phyloP scores from a whole-genome alignment of 1,284 basidiomycete genomes.

The Megacollybia platyphylla region DNA sequence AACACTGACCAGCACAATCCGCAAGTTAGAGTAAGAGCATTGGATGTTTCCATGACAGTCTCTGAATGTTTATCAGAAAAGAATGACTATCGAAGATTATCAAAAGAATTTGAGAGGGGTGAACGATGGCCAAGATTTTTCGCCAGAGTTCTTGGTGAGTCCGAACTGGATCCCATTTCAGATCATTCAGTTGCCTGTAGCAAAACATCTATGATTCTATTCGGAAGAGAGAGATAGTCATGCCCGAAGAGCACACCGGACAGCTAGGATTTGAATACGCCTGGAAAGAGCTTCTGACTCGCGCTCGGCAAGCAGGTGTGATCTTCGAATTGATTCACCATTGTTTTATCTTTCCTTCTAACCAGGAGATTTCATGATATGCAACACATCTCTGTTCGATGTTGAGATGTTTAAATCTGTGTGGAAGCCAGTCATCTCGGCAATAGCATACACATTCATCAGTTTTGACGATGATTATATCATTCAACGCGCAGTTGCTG shows the following conservation, averaged over 20 bases:
- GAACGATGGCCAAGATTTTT: conserved; percentile 80
- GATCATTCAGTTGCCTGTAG: conserved; percentile 54
- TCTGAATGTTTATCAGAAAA: conserved; percentile 29
- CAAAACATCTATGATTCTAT: conserved; percentile 83
- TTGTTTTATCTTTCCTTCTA: conserved; percentile 4
- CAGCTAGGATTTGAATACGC: conserved; percentile 98
- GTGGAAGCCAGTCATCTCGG: conserved; percentile 88
- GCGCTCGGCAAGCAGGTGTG: conserved; percentile 71
- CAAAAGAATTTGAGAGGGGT: conserved; percentile 90
- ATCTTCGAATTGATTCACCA: conserved; percentile 5
- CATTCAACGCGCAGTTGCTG: conserved; percentile 88
- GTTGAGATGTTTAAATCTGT: conserved; percentile 84
- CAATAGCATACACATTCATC: conserved; percentile 89
- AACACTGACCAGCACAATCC: conserved; percentile 96
- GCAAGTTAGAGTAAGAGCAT: conserved; percentile 42
- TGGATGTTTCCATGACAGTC: not conserved
- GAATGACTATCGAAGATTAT: conserved; percentile 88
- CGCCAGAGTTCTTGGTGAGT: conserved; percentile 62
- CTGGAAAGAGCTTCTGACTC: conserved; percentile 89
- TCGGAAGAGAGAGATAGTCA: conserved; percentile 81
- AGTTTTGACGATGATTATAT: conserved; percentile 95
- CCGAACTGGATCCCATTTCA: not conserved
- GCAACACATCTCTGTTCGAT: conserved; percentile 77
- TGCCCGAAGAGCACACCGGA: conserved; percentile 97
- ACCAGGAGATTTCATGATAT: conserved; percentile 66